Evolutionary conservation across 768 basidiomycete genomes (phyloP).

Genomic region (Megacollybia marginata): DNA sequence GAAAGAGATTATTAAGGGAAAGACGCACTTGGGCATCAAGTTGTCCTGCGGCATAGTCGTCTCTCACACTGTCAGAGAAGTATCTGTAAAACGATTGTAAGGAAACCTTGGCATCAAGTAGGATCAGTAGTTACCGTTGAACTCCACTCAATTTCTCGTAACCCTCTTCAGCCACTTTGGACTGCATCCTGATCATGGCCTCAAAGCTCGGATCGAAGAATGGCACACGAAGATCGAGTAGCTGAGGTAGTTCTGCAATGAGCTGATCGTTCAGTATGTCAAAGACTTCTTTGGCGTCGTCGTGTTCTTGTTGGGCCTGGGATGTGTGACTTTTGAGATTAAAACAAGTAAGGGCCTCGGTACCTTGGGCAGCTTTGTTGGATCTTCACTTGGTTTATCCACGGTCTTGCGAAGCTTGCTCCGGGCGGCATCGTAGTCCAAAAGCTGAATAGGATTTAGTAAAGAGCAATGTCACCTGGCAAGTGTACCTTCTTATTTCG

Average conservation of each 20-base stretch:
- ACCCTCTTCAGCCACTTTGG: constrained; percentile 96
- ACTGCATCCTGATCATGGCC: constrained; percentile 97
- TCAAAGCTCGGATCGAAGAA: constrained; percentile 99
- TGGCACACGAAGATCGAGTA: constrained; percentile 92
- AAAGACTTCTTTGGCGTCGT: constrained; percentile 92
- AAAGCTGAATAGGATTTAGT: constrained; percentile 46
- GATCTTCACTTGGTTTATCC: constrained; percentile 91
- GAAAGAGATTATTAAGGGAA: neutral
- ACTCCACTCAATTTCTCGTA: constrained; percentile 96
- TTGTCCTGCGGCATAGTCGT: constrained; percentile 96
- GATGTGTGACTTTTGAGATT: constrained; percentile 16
- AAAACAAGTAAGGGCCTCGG: constrained; percentile 11
- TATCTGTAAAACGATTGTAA: constrained; percentile 41
- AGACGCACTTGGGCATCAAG: constrained; percentile 79
- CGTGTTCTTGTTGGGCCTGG: constrained; percentile 88
- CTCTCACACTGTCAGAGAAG: constrained; percentile 83
- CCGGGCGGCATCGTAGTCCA: constrained; percentile 92
- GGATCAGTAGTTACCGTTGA: constrained; percentile 51
- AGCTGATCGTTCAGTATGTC: constrained; percentile 90
- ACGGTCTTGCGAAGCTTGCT: constrained; percentile 83
- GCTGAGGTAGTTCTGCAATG: constrained; percentile 81
- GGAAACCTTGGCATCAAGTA: neutral
- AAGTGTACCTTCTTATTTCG: constrained; percentile 85
- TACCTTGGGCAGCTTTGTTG: constrained; percentile 83
- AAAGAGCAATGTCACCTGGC: neutral